Evolutionary conservation across 2,329 filamentous ascomycete species (phyloP).

Genomic region (Alternaria arbusti): DNA sequence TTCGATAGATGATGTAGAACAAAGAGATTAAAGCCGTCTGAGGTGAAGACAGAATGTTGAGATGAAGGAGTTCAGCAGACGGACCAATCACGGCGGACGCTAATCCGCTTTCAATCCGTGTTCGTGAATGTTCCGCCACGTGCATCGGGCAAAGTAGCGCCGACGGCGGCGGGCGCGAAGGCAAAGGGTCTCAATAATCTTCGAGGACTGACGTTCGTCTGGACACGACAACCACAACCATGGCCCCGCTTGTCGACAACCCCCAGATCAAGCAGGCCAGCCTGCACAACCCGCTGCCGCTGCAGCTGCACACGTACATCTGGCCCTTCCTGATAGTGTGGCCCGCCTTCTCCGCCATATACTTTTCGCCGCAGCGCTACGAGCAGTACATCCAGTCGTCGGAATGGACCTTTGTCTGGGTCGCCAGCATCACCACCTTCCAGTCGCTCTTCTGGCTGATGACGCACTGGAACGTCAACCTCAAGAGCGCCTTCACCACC

Average conservation of each 20-base stretch:
- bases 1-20: background rate
- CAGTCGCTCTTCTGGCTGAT: conserved; percentile 93
- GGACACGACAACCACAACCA: conserved; percentile 31
- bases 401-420: conserved; percentile 98
- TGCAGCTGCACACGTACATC: conserved; percentile 83
- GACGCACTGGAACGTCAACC: conserved; percentile 95
- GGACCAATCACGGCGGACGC: conserved; percentile 9
- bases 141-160: conserved; percentile 11
- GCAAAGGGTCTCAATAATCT: conserved; percentile 19
- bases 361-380: conserved; percentile 82
- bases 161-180: conserved; percentile 14
- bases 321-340: conserved; percentile 93
- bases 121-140: conserved; percentile 14
- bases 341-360: conserved; percentile 89
- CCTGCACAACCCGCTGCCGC: conserved; percentile 83
- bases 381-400: conserved; percentile 89
- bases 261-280: conserved; percentile 86
- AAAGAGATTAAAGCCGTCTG: background rate
- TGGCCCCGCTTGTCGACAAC: conserved; percentile 81
- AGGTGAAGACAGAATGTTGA: background rate
- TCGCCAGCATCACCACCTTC: conserved; percentile 82
- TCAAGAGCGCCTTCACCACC: conserved; percentile 82
- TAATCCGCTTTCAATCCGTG: conserved; percentile 3
- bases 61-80: background rate
- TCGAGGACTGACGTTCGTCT: conserved; percentile 18